A percentile compares a stretch with the other conserved stretches of the same genome.
These are phyloP conservation scores for Ophiocordyceps unilateralis DNA, from an alignment of 2,329 filamentous ascomycete genomes.

Conservation along the genomic window DNA sequence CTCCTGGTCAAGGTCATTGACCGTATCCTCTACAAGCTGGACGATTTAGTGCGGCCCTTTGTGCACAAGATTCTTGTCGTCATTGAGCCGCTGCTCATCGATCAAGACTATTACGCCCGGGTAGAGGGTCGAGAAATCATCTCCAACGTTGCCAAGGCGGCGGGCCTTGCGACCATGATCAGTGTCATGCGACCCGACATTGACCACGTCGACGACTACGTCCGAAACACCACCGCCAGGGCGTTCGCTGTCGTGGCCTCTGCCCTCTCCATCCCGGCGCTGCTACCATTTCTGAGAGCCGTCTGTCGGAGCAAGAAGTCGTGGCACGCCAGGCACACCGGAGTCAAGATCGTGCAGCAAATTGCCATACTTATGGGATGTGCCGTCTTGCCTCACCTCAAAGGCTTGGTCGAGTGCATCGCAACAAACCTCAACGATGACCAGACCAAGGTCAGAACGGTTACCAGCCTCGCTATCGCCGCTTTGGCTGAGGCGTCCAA, in stretches of 20 bases:
- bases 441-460: conserved; percentile 92
- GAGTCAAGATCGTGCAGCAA: conserved; percentile 97
- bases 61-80: conserved; percentile 98
- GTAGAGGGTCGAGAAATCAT: conserved; percentile 98
- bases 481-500: conserved; percentile 91
- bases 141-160: conserved; percentile 91
- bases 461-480: conserved; percentile 87
- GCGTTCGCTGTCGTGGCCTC: conserved; percentile 96
- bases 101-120: conserved; percentile 97
- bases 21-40: conserved; percentile 93
- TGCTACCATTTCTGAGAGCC: conserved; percentile 85
- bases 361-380: conserved; percentile 98
- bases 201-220: conserved; percentile 95
- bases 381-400: conserved; percentile 85
- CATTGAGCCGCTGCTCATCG: conserved; percentile 96
- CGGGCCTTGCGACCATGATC: conserved; percentile 96
- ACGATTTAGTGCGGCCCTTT: conserved; percentile 88
- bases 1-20: conserved; percentile 98
- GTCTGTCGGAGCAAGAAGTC: conserved; percentile 98
- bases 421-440: conserved; percentile 92
- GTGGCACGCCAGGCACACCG: conserved; percentile 94
- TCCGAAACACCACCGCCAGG: conserved; percentile 90
- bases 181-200: conserved; percentile 98
- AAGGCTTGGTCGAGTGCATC: conserved; percentile 92
- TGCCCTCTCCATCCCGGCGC: conserved; percentile 83